phyloP scores from a whole-genome alignment of 2,329 filamentous ascomycete species.

The Curvularia sp. region DNA sequence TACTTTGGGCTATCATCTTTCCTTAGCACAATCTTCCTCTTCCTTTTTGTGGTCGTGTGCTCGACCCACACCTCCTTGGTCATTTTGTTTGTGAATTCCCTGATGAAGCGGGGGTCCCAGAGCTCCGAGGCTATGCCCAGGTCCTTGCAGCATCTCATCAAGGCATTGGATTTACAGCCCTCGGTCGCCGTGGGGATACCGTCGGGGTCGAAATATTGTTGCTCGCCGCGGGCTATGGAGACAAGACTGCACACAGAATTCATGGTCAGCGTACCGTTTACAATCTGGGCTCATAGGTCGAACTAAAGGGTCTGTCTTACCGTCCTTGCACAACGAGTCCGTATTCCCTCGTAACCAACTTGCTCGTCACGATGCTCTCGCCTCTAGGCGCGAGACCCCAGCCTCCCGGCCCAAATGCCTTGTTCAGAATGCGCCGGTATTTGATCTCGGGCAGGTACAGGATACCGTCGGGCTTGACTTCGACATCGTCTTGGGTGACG shows the following conservation, averaged over 20 bases:
- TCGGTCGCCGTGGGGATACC: conserved; percentile 93
- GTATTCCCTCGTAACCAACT: conserved; percentile 86
- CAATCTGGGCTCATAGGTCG: background rate
- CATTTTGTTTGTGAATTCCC: conserved; percentile 76
- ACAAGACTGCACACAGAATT: conserved; percentile 72
- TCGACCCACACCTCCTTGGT: conserved; percentile 88
- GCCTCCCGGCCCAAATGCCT: conserved; percentile 90
- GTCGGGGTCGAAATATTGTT: conserved; percentile 89
- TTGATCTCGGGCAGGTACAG: conserved; percentile 98
- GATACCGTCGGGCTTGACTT: conserved; percentile 97
- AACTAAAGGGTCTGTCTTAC: conserved; percentile 59
- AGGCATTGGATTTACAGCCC: conserved; percentile 95
- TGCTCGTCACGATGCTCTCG: conserved; percentile 83
- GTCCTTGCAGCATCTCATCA: conserved; percentile 99
- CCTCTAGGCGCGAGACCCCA: conserved; percentile 93
- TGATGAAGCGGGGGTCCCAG: conserved; percentile 93
- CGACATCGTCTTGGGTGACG: conserved; percentile 76
- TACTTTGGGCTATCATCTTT: conserved; percentile 79
- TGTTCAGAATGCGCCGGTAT: conserved; percentile 88
- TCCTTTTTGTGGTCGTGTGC: conserved; percentile 85
- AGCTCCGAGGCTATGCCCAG: conserved; percentile 92
- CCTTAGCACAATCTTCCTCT: conserved; percentile 83
- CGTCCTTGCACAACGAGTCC: conserved; percentile 86
- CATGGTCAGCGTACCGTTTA: background rate
- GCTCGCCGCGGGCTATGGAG: conserved; percentile 90